A percentile compares a stretch with the other conserved stretches of the same genome.
Conservation (phyloP, 2,329 filamentous ascomycete species). For the Colletotrichum musae region DNA sequence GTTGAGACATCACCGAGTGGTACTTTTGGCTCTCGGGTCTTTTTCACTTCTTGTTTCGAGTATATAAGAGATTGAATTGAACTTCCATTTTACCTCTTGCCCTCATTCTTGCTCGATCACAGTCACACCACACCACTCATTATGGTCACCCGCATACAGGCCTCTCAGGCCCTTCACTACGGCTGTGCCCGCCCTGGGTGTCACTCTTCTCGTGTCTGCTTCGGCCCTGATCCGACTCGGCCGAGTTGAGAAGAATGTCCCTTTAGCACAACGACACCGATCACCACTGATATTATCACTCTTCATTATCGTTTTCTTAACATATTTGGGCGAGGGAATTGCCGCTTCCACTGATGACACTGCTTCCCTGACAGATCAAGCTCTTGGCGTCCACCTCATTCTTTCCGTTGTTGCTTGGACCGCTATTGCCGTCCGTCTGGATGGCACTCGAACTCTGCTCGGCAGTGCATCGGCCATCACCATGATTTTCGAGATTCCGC, state of each 20-base stretch:
- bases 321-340: neutral
- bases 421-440: neutral
- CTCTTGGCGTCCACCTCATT: constrained; percentile 18
- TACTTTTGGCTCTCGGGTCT: too few species aligned
- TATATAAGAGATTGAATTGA: too few species aligned
- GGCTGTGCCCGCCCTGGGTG: constrained; percentile 10
- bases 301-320: neutral
- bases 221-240: neutral
- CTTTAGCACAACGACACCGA: neutral
- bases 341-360: too few species aligned
- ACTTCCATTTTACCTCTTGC: neutral
- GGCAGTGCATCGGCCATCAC: neutral
- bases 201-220: neutral
- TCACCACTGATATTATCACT: neutral
- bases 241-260: neutral
- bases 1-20: too few species aligned
- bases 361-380: constrained; percentile 3
- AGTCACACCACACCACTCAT: neutral
- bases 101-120: neutral
- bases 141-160: neutral
- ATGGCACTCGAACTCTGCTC: neutral
- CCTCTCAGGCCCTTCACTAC: constrained; percentile 20
- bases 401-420: constrained; percentile 14
- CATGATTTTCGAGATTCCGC: constrained; percentile 1
- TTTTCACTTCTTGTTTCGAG: too few species aligned